These are phyloP conservation scores for Aspergillus pseudonomiae DNA, from an alignment of 2,329 filamentous ascomycete genomes.

Conservation along the genomic window DNA sequence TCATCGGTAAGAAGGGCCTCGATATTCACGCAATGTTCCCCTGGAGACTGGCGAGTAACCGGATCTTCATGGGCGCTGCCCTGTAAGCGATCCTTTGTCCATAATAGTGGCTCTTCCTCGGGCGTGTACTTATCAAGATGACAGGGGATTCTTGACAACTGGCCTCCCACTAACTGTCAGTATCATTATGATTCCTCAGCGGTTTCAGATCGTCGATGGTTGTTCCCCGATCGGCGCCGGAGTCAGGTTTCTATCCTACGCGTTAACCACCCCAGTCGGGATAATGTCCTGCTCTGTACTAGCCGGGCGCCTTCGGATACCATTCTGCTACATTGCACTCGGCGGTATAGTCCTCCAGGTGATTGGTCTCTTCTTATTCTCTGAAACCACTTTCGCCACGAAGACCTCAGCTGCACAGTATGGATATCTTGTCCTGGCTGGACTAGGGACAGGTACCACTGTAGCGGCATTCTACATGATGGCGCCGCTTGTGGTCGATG, in stretches of 20 bases:
- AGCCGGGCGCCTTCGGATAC: constrained; percentile 11
- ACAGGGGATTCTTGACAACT: constrained; percentile 20
- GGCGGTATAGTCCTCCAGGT: constrained; percentile 18
- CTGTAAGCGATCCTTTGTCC: neutral
- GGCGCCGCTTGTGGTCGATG: constrained; percentile 17
- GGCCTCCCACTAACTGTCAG: constrained; percentile 22
- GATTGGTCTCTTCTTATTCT: constrained; percentile 22
- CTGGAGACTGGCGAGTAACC: constrained; percentile 16
- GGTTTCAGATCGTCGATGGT: constrained; percentile 28
- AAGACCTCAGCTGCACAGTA: constrained; percentile 26
- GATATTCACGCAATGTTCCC: constrained; percentile 21
- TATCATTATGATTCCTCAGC: constrained; percentile 26
- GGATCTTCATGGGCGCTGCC: constrained; percentile 15
- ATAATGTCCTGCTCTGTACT: constrained; percentile 17
- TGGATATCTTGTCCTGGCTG: constrained; percentile 22
- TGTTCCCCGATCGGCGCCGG: constrained; percentile 22
- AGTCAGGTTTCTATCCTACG: constrained; percentile 24
- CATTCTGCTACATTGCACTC: constrained; percentile 21
- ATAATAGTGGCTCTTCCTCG: neutral
- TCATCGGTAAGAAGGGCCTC: constrained; percentile 3
- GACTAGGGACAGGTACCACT: constrained; percentile 17
- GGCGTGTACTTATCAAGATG: neutral
- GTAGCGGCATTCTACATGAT: constrained; percentile 22
- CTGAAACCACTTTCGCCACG: constrained; percentile 8
- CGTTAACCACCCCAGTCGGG: constrained; percentile 20